A percentile compares a stretch with the other conserved stretches of the same genome.
phyloP scores from a whole-genome alignment of 73 alveolate genomes.

The Paramecium octaurelia region DNA sequence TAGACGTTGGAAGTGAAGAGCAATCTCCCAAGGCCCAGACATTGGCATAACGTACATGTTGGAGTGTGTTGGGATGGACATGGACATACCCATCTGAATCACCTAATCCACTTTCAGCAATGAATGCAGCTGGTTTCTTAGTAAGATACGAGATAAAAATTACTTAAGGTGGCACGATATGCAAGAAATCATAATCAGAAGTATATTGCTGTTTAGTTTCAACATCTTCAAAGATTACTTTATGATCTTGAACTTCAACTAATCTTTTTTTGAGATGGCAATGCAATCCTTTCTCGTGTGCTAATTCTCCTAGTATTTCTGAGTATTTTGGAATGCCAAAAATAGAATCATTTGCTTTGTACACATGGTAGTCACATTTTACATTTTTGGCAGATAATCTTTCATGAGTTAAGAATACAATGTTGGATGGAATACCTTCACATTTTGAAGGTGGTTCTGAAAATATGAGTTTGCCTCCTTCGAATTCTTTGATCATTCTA shows the following conservation, averaged over 20 bases:
- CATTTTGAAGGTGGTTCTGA: conserved; percentile 83
- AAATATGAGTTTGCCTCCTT: conserved; percentile 82
- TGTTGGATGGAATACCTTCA: conserved; percentile 90
- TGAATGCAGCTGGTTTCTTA: conserved; percentile 68
- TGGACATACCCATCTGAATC: conserved; percentile 77
- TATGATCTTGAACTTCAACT: conserved; percentile 70
- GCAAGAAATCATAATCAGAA: conserved; percentile 76
- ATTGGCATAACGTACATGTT: conserved; percentile 70
- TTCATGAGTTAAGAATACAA: conserved; percentile 74
- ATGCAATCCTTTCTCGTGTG: conserved; percentile 65
- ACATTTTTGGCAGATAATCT: conserved; percentile 68
- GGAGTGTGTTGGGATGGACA: conserved; percentile 72
- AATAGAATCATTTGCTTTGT: conserved; percentile 61
- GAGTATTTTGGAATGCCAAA: conserved; percentile 80
- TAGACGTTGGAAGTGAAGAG: conserved; percentile 69
- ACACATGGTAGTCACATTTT: conserved; percentile 68
- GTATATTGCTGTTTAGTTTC: conserved; percentile 62
- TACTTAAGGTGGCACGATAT: conserved; percentile 74
- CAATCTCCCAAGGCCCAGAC: conserved; percentile 83
- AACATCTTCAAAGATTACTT: conserved; percentile 63
- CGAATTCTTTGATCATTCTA: conserved; percentile 61
- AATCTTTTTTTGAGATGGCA: conserved; percentile 64
- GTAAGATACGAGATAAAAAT: neutral
- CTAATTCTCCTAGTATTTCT: conserved; percentile 58
- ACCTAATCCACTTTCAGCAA: conserved; percentile 66